Base-by-base conservation (phyloP, 805 yeast species). In the Metschnikowia reukaufii region DNA sequence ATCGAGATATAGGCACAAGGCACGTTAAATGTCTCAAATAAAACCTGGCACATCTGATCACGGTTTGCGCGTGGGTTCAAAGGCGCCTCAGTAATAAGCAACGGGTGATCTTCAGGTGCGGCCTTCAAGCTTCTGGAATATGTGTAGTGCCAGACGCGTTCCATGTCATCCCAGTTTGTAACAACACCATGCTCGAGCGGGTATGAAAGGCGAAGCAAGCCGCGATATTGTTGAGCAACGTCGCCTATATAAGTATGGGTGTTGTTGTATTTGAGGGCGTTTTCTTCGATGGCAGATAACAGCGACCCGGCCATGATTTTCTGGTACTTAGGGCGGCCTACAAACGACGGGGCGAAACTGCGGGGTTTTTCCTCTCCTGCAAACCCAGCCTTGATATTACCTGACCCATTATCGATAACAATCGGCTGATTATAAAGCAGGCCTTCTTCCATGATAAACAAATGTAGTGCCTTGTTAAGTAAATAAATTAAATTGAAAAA, bases 341-440 rank as follows among this genome's bases (percentile, higher is more conserved):
- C 76, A 23, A 84, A 66, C 18, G 88, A 69, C 2, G 90, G 82
- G 23, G 82, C 80, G 55, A 74, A 75, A 37, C 78, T 65, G 57
- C 81, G 77, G 3, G 98, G 98, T 54, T 73, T 77, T 41, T 88
- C 94, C 55, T 87, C 95, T 18, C 97, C 97, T 0, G 97, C 96
- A 65, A 91, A 88, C 0, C 98, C 97, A 1, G 95, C 88, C 61
- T 89, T 86, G 45, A 91, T 72, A 32, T 77, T 76, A 1, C 96
- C 96, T 3, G 96, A 84, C 6, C 98, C 97, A 55, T 73, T 73
- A 52, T 73, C 78, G 30, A 73, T 63, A 15, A 73, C 78, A 19
- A 73, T 71, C 7, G 78, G 77, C 50, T 73, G 78, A 56, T 73
- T 73, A 49, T 72, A 72, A 29, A 72, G 61, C 21, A 48, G 42